Base-by-base conservation (phyloP, 805 yeast species). In the Metschnikowia picachoensis region DNA sequence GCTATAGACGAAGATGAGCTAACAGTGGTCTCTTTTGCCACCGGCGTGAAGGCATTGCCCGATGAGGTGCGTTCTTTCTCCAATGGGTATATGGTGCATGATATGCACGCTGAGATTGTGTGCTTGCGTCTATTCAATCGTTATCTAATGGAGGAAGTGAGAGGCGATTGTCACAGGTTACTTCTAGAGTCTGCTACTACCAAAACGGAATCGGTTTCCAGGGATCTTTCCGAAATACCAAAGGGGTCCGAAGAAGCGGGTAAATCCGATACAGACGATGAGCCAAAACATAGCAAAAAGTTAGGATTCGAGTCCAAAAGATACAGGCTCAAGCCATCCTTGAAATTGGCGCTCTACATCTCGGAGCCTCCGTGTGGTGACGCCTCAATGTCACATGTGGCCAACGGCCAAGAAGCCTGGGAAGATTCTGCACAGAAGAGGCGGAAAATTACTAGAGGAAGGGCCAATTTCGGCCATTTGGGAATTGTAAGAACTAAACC, bases 321-420 rank as follows among this genome's bases (percentile, higher is more conserved):
- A 20, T 20, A 20, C 20, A 20, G 42, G 52, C 0, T 67, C 64
- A 3, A 61, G 77, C 37, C 58, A 3, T 35, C 43, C 6, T 12
- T 36, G 8, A 35, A 70, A 40, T 62, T 89, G 44, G 83, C 82
- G 0, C 60, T 89, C 51, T 83, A 79, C 49, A 68, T 86, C 6
- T 80, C 91, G 10, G 94, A 86, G 50, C 72, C 83, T 0, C 97
- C 97, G 0, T 91, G 98, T 68, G 98, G 98, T 1, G 97, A 91
- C 61, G 82, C 87, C 0, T 84, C 95, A 6, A 77, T 89, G 80
- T 74, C 65, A 0, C 57, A 61, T 25, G 48, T 67, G 3, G 51
- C 59, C 13, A 39, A 55, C 1, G 59, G 59, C 35, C 33, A 43
- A 12, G 44, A 32, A 8, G 57, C 67, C 10, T 67, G 72, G 64